Evolutionary conservation across 1,284 basidiomycete species (phyloP), one percentile per base, ranked within the genome.

Genomic region (Erythrobasidium hasegawianum): DNA sequence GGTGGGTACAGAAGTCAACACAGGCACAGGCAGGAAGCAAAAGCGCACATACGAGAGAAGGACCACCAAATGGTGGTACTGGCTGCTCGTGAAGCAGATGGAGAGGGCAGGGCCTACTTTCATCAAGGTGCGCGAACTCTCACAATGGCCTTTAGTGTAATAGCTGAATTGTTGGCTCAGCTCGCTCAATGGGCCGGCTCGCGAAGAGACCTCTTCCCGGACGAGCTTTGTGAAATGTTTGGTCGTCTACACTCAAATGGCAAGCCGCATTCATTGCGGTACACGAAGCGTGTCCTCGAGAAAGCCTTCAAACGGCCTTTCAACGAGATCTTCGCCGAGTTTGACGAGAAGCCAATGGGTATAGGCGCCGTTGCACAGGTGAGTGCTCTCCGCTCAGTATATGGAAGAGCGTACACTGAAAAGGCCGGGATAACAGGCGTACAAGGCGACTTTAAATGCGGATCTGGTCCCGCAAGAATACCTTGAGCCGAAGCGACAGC

Each of bases 111-210:
- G 96, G 0, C 96, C 96, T 2, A 96, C 93, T 0, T 98, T 98
- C 76, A 92, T 92, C 79, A 99, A 99, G 84, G 90, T 89, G n/a
- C n/a, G n/a, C n/a, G n/a, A n/a, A n/a, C n/a, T n/a, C n/a, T n/a
- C n/a, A n/a, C n/a, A n/a, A n/a, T n/a, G 24, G 13, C 4, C 40
- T 40, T 14, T 11, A 40, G 3, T 50, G 33, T 33, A 4, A 33
- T n/a, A n/a, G n/a, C n/a, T n/a, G n/a, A n/a, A n/a, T n/a, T n/a
- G n/a, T n/a, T 41, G 1, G 18, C 57, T 10, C 73, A 93, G 89
- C 84, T 98, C 57, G 90, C 91, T 0, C 96, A 99, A 83, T 99
- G 96, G 96, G 96, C 96, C 0, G 96, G 89, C 4, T 94, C 93
- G 27, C 85, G 96, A 59, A 87, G 88, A 53, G 96, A 99, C 77